Base-by-base conservation (phyloP, 345 rosid genomes). In the Litchi chinensis region DNA sequence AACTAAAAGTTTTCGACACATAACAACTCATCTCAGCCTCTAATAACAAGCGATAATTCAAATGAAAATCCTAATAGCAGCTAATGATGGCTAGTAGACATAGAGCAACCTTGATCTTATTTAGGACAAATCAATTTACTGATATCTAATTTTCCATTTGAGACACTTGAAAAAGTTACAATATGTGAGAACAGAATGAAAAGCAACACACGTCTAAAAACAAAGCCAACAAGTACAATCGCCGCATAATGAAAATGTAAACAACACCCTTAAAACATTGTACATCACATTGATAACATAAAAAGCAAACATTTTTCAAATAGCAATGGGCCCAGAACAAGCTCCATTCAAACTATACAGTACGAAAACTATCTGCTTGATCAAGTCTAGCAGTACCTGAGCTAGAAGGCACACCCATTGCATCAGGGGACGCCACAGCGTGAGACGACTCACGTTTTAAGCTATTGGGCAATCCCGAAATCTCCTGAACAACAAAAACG, bases 361-460 rank as follows among this genome's bases (percentile, higher is more conserved):
- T 88, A 72, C 88, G 88, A 73, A 90, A 88, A 76, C 95, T 87
- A 73, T 89, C 95, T 12, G 83, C 79, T 83, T 89, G 92, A 43
- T 93, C 96, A n/a, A 92, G 88, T 78, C 96, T 92, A 57, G 92
- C 88, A 2, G 93, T 90, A 80, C 97, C 96, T 37, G 97, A 90
- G 88, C 98, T 93, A 3, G 99, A 96, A 5, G 99, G 93, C 85
- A 89, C 97, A 0, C 97, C 97, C 80, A 89, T 87, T 76, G 94
- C 88, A 60, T 93, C 98, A 48, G 98, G 92, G 77, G 95, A 91
- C 73, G 93, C 90, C 0, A 89, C 92, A 68, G 82, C 72, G 60
- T 88, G 88, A 4, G 89, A 63, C 62, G 90, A 12, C 12, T 88
- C 93, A 76, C 89, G 85, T 86, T 96, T 94, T 79, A 96, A 75